These are phyloP conservation scores for Allodekkera sacchari DNA, from an alignment of 805 yeast species.

Conservation along the genomic window DNA sequence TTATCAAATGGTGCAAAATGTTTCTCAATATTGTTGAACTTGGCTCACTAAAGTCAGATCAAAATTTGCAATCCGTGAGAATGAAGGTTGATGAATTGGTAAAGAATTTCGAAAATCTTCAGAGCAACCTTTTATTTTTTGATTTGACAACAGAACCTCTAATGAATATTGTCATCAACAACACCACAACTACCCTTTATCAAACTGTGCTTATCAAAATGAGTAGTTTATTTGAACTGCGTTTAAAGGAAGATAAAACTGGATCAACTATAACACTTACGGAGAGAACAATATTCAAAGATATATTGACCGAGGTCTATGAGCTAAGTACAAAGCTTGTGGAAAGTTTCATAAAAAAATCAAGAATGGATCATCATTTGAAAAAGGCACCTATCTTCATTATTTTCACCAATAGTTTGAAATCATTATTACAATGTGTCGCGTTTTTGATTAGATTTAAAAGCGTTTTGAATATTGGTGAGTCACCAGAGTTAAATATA, in stretches of 20 bases:
- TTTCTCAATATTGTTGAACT: conserved; percentile 22
- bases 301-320: conserved; percentile 14
- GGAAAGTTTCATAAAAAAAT: conserved; percentile 11
- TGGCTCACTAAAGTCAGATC: conserved; percentile 14
- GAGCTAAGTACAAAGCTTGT: conserved; percentile 12
- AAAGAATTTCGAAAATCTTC: conserved; percentile 19
- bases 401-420: conserved; percentile 19
- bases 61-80: conserved; percentile 13
- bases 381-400: conserved; percentile 15
- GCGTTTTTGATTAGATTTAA: conserved; percentile 16
- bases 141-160: conserved; percentile 19
- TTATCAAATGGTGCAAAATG: conserved; percentile 25
- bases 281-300: conserved; percentile 15
- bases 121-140: conserved; percentile 19
- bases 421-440: conserved; percentile 20
- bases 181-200: conserved; percentile 19
- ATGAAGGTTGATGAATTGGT: conserved; percentile 20
- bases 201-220: conserved; percentile 21
- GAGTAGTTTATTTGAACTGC: conserved; percentile 14
- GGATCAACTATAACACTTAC: conserved; percentile 9
- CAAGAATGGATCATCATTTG: conserved; percentile 10
- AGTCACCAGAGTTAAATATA: conserved; percentile 3
- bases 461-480: conserved; percentile 7
- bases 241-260: conserved; percentile 7
- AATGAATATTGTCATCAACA: conserved; percentile 17